phyloP scores from a whole-genome alignment of 2,329 filamentous ascomycete species.

The Rutstroemia sp. region DNA sequence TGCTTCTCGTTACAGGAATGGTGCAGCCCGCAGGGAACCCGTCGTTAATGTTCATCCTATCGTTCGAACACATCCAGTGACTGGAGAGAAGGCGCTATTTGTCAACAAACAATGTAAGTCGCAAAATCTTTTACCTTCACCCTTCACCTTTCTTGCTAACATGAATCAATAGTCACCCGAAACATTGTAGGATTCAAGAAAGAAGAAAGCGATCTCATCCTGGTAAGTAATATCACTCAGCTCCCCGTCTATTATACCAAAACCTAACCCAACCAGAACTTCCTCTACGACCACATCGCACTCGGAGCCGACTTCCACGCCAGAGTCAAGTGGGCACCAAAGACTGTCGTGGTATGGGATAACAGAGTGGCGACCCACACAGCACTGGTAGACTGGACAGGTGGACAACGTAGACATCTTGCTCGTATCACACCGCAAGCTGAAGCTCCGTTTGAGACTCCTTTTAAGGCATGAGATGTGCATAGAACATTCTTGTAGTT shows the following conservation, averaged over 20 bases:
- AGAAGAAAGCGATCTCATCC: conserved; percentile 71
- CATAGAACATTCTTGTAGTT: too few species aligned
- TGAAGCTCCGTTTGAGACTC: conserved; percentile 68
- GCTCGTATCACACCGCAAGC: conserved; percentile 79
- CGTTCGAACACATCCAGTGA: conserved; percentile 72
- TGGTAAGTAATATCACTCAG: conserved; percentile 30
- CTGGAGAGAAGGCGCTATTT: conserved; percentile 76
- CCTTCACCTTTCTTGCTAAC: neutral
- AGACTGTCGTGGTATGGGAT: conserved; percentile 84
- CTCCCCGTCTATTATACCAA: neutral
- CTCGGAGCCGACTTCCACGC: conserved; percentile 65
- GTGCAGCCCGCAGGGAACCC: conserved; percentile 68
- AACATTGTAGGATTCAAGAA: conserved; percentile 78
- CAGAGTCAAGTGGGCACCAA: conserved; percentile 68
- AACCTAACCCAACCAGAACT: conserved; percentile 59
- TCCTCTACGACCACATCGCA: conserved; percentile 69
- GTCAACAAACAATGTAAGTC: conserved; percentile 74
- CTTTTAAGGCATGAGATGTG: conserved; percentile 31
- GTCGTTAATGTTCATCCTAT: conserved; percentile 69
- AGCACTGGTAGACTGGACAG: conserved; percentile 74
- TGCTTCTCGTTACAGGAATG: conserved; percentile 56
- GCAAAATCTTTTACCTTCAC: neutral
- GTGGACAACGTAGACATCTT: conserved; percentile 69
- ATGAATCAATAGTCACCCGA: conserved; percentile 55
- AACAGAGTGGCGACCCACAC: conserved; percentile 75